Percentiles rank a stretch among this genome's conserved stretches.
Evolutionary conservation across 768 basidiomycete species (phyloP).

Genomic region (Boletus huronensis): DNA sequence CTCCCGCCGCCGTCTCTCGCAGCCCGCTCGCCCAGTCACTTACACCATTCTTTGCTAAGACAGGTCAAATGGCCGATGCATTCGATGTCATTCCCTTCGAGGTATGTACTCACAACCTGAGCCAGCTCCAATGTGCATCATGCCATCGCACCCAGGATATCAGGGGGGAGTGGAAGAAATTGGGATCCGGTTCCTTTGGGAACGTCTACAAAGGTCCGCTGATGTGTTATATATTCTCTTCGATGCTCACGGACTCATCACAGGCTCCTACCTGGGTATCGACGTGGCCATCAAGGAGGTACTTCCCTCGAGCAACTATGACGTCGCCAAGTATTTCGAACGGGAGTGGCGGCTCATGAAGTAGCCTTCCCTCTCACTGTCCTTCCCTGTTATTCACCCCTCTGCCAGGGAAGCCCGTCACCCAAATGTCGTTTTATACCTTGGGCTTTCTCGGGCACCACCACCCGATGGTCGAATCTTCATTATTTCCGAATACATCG

Average conservation of each 20-base stretch:
- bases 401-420: constrained; percentile 71
- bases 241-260: constrained; percentile 4
- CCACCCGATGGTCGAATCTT: constrained; percentile 81
- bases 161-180: constrained; percentile 82
- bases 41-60: not conserved
- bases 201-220: constrained; percentile 74
- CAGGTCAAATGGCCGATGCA: constrained; percentile 50
- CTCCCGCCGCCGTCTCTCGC: constrained; percentile 1
- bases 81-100: constrained; percentile 89
- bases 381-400: not conserved
- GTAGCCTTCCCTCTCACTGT: constrained; percentile 29
- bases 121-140: not conserved
- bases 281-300: constrained; percentile 98
- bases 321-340: constrained; percentile 96
- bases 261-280: constrained; percentile 89
- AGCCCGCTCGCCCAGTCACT: not conserved
- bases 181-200: constrained; percentile 91
- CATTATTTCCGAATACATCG: constrained; percentile 94
- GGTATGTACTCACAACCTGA: constrained; percentile 38
- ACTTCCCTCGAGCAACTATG: constrained; percentile 85
- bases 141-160: constrained; percentile 57
- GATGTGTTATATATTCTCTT: not conserved
- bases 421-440: constrained; percentile 89
- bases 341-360: constrained; percentile 99
- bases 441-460: constrained; percentile 83